phyloP scores from a whole-genome alignment of 495 filamentous ascomycete species.

The Parathielavia hyrcaniae region DNA sequence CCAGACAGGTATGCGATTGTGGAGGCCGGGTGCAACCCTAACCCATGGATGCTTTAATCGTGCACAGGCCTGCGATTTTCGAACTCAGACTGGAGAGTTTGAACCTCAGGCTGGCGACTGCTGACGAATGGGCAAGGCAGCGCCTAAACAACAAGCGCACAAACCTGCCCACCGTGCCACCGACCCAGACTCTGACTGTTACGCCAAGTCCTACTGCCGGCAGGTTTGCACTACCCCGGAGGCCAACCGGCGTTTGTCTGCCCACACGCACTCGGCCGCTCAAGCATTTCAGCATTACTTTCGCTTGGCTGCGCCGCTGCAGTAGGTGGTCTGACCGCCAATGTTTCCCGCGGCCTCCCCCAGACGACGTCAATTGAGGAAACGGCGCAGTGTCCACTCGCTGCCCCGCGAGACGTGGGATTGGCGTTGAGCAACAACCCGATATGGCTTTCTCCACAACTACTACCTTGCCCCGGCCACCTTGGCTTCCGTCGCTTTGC shows the following conservation, averaged over 20 bases:
- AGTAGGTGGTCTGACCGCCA: neutral
- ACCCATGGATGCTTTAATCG: neutral
- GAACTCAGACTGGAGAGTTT: conserved; percentile 7
- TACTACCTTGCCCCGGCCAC: no score
- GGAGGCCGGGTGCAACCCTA: neutral
- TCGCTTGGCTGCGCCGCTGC: neutral
- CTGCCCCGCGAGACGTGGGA: neutral
- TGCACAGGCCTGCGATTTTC: no score
- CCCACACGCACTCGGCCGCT: neutral
- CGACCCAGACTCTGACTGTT: neutral
- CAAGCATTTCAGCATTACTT: neutral
- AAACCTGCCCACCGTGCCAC: neutral
- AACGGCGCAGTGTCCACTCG: neutral
- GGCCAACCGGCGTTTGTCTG: neutral
- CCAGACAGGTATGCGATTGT: neutral
- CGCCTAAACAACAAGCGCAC: neutral
- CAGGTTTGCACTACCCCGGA: no score
- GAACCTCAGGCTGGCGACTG: conserved; percentile 1
- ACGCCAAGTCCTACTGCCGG: no score
- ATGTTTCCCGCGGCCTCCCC: conserved; percentile 3
- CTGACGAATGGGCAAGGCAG: conserved; percentile 1
- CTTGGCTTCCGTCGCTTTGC: neutral
- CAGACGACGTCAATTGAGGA: neutral
- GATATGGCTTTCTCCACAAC: neutral
- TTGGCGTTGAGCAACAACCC: neutral